Conservation (phyloP, 768 basidiomycete species). For the Rhizopogon rudus region DNA sequence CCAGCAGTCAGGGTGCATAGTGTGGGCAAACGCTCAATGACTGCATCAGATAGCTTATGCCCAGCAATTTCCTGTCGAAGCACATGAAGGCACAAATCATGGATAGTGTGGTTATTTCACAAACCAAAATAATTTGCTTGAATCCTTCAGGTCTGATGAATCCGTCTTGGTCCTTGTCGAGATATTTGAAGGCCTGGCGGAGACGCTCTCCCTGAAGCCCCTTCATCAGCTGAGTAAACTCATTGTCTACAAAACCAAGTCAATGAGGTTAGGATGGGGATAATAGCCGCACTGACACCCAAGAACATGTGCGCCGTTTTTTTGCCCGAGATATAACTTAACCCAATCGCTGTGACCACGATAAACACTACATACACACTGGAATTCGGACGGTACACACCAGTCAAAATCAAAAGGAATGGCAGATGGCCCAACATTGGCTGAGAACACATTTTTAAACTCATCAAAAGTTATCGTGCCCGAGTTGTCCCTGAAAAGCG, state of each 20-base stretch:
- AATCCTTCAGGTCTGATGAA: slow-evolving; percentile 94
- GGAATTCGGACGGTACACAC: slow-evolving; percentile 31
- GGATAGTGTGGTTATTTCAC: slow-evolving; percentile 16
- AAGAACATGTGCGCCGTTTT: slow-evolving; percentile 84
- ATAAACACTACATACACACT: not conserved
- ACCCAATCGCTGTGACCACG: slow-evolving; percentile 74
- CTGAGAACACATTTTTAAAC: slow-evolving; percentile 88
- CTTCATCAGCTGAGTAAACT: slow-evolving; percentile 99
- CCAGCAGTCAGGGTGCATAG: slow-evolving; percentile 87
- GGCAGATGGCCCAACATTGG: slow-evolving; percentile 70
- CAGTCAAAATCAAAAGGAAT: slow-evolving; percentile 97
- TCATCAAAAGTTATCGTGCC: slow-evolving; percentile 92
- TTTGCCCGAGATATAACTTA: slow-evolving; percentile 91
- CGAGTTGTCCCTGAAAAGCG: slow-evolving; percentile 65
- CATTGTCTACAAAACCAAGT: slow-evolving; percentile 56
- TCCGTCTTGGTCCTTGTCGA: slow-evolving; percentile 88
- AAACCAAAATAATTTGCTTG: slow-evolving; percentile 88
- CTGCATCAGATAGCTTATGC: slow-evolving; percentile 93
- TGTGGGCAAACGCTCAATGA: slow-evolving; percentile 90
- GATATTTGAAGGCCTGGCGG: slow-evolving; percentile 90
- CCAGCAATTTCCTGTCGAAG: slow-evolving; percentile 80
- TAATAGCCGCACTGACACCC: slow-evolving; percentile 61
- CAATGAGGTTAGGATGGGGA: not conserved
- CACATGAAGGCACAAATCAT: not conserved
- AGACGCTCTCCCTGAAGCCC: slow-evolving; percentile 96